Base-by-base conservation (phyloP, 805 yeast genomes). In the Ogataea nitratoaversa region DNA sequence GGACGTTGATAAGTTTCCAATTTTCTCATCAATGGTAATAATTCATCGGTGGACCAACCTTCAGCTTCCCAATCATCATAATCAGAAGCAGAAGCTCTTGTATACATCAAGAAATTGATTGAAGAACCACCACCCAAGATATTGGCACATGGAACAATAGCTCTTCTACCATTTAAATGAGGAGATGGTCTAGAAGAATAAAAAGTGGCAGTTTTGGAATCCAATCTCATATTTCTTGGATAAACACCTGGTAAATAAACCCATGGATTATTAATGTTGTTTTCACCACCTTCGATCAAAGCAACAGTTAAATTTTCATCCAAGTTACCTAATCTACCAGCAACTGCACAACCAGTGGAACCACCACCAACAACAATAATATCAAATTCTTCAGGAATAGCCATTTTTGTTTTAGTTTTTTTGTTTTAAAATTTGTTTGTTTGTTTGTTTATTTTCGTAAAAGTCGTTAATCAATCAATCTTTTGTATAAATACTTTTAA, bases 61-160 rank as follows among this genome's bases (percentile, higher is more conserved):
- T 53, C 58, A 25, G 49, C 41, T 34, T 53, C 54, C 54, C 57
- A 55, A 48, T 55, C 60, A 42, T 55, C 60, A 40, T 55, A 55
- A 38, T 55, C 60, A n/a, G 60, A 55, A 19, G 55, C 58, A 30
- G 60, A 55, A 35, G 57, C 60, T 55, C 60, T 55, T 41, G 60
- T 55, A 51, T 55, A 55, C 60, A 55, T 55, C 51, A 55, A 40
- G 40, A 55, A 55, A 50, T 55, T 55, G 48, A 55, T 55, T 33
- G 60, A 55, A 14, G 60, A 55, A 44, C 60, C 60, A 43, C 60
- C 60, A 41, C 60, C 60, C 11, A 55, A 42, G 39, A 55, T 49
- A 49, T 55, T 55, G 30, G 60, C 60, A 43, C 55, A 49, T 30
- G 60, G 60, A 35, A 55, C 60, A 49, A 55, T 53, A 30, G 60